phyloP scores from a whole-genome alignment of 306 rosid genomes.

The Sesbania bispinosa region DNA sequence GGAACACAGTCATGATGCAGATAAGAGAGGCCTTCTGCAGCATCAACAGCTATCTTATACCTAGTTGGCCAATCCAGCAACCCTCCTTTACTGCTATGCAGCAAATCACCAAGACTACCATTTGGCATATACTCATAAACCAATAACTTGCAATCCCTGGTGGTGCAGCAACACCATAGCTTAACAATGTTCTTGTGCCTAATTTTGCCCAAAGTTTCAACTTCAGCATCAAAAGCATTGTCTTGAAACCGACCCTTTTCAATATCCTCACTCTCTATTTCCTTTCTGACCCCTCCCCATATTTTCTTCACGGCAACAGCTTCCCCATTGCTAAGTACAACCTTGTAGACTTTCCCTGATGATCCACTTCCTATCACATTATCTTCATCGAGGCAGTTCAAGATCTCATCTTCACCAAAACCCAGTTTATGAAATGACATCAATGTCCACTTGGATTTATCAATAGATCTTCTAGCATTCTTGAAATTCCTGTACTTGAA shows the following conservation, averaged over 20 bases:
- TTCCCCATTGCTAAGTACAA: conserved; percentile 67
- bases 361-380: conserved; percentile 83
- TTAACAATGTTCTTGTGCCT: conserved; percentile 96
- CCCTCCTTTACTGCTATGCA: conserved; percentile 79
- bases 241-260: conserved; percentile 63
- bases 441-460: conserved; percentile 76
- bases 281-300: conserved; percentile 61
- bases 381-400: conserved; percentile 85
- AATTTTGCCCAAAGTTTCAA: conserved; percentile 76
- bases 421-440: conserved; percentile 92
- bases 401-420: conserved; percentile 74
- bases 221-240: conserved; percentile 84
- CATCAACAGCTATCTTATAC: conserved; percentile 77
- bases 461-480: conserved; percentile 46
- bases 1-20: conserved; percentile 96
- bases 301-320: conserved; percentile 84
- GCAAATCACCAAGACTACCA: conserved; percentile 91
- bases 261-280: conserved; percentile 46
- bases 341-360: conserved; percentile 93
- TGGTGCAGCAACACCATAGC: conserved; percentile 89
- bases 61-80: conserved; percentile 88
- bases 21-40: conserved; percentile 94
- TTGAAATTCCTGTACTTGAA: conserved; percentile 66
- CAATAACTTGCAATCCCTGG: conserved; percentile 76
- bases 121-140: conserved; percentile 97